Base-by-base conservation (phyloP, 164 flowering plant species). In the Saururus chinensis region DNA sequence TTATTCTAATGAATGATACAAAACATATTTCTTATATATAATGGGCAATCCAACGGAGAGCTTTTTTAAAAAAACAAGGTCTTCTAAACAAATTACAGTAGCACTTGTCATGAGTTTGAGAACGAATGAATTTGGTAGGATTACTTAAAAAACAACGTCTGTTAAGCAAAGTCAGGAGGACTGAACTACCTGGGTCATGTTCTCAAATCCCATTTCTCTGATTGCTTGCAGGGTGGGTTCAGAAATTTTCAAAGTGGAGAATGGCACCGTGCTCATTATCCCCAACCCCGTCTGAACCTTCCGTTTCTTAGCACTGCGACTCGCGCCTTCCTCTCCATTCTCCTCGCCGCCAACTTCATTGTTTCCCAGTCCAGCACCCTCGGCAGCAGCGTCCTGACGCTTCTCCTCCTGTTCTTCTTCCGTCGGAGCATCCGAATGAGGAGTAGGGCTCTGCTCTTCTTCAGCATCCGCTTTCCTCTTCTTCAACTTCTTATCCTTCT, bases 161-260 rank as follows among this genome's bases (percentile, higher is more conserved):
- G 37, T 30, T 30, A 30, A 30, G 6, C 37, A 30, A 30, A 6
- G 4, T 30, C 37, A n/a, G n/a, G n/a, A n/a, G n/a, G n/a, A n/a
- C n/a, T n/a, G n/a, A n/a, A n/a, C 6, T 64, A 92, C 98, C 96
- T 88, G 84, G 64, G 97, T 90, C 95, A 90, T 88, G 67, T 83
- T 62, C 69, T 70, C 58, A 59, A 93, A 93, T 0, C 87, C 84
- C 83, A 87, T 80, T 22, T 83, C 95, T 63, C 74, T 56, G 21
- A 93, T 90, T 4, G 96, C 88, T 24, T 79, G 80, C 75, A 75
- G 72, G 12, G 99, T 88, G 17, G 61, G 80, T 24, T 90, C 87
- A 14, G 97, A 90, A 12, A 93, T 53, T 0, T 62, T 72, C 63
- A 90, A 55, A 0, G 69, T 55, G 9, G 74, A 60, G 59, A 93